These are phyloP conservation scores for Lecanicillium sp. DNA, from an alignment of 2,329 filamentous ascomycete genomes.

Conservation along the genomic window DNA sequence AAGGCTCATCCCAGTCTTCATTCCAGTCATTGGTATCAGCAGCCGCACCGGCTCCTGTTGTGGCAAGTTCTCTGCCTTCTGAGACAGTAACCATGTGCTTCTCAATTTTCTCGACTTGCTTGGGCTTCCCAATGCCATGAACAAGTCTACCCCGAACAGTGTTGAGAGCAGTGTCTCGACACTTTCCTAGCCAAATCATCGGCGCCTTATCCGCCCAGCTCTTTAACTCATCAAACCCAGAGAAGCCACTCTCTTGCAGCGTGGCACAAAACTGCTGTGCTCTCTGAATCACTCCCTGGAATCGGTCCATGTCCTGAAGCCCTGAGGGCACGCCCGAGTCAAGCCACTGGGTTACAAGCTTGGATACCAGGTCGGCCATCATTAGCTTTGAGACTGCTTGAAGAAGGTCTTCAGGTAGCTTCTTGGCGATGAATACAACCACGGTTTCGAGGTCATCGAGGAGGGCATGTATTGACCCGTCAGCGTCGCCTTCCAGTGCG, in stretches of 20 bases:
- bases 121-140: constrained; percentile 57
- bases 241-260: constrained; percentile 57
- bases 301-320: constrained; percentile 60
- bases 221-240: constrained; percentile 53
- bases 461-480: constrained; percentile 40
- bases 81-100: constrained; percentile 66
- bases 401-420: constrained; percentile 47
- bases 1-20: constrained; percentile 70
- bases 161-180: constrained; percentile 72
- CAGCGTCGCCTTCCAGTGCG: constrained; percentile 31
- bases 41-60: constrained; percentile 39
- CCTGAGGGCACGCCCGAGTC: constrained; percentile 68
- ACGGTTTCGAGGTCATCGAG: constrained; percentile 46
- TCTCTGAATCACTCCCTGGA: constrained; percentile 61
- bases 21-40: constrained; percentile 58
- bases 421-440: constrained; percentile 43
- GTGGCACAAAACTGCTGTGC: constrained; percentile 57
- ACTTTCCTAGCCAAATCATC: constrained; percentile 76
- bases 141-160: constrained; percentile 63
- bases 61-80: constrained; percentile 57
- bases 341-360: constrained; percentile 68
- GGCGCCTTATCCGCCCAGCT: constrained; percentile 79
- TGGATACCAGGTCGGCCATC: constrained; percentile 59
- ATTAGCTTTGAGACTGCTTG: constrained; percentile 59
- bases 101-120: constrained; percentile 74